A percentile compares a stretch with the other conserved stretches of the same genome.
Conservation (phyloP, 2,329 filamentous ascomycete genomes). For the Arachnomyces sp. region DNA sequence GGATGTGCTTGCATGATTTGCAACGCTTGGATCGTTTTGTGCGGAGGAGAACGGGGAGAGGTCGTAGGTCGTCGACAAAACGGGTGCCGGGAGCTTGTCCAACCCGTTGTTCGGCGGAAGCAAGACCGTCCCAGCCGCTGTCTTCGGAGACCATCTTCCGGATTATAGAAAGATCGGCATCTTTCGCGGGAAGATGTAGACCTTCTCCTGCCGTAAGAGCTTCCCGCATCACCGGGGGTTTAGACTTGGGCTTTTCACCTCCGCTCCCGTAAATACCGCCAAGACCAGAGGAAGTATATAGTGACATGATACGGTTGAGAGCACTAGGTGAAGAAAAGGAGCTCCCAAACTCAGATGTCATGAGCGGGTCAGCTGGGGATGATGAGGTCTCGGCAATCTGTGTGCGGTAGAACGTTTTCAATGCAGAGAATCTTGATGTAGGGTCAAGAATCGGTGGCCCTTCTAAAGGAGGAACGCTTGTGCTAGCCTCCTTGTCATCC, state of each 20-base stretch:
- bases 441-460: constrained; percentile 42
- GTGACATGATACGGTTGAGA: constrained; percentile 79
- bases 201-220: constrained; percentile 65
- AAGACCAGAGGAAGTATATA: constrained; percentile 61
- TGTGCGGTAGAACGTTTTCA: constrained; percentile 73
- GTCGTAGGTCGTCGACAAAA: constrained; percentile 69
- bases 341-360: constrained; percentile 38
- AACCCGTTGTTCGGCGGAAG: constrained; percentile 45
- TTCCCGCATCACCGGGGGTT: constrained; percentile 71
- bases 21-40: constrained; percentile 94
- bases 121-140: constrained; percentile 58
- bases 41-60: constrained; percentile 72
- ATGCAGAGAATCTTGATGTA: constrained; percentile 64
- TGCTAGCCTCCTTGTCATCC: constrained; percentile 20
- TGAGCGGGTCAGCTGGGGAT: constrained; percentile 43
- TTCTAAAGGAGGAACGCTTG: constrained; percentile 26
- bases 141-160: constrained; percentile 47
- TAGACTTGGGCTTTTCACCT: constrained; percentile 59
- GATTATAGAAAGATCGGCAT: constrained; percentile 54
- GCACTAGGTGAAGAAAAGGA: constrained; percentile 69
- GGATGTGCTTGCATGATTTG: constrained; percentile 84
- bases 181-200: constrained; percentile 54
- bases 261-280: constrained; percentile 45
- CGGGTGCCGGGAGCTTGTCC: constrained; percentile 46
- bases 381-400: constrained; percentile 61